Conservation (phyloP, 306 rosid genomes). For the Lotus japonicus region DNA sequence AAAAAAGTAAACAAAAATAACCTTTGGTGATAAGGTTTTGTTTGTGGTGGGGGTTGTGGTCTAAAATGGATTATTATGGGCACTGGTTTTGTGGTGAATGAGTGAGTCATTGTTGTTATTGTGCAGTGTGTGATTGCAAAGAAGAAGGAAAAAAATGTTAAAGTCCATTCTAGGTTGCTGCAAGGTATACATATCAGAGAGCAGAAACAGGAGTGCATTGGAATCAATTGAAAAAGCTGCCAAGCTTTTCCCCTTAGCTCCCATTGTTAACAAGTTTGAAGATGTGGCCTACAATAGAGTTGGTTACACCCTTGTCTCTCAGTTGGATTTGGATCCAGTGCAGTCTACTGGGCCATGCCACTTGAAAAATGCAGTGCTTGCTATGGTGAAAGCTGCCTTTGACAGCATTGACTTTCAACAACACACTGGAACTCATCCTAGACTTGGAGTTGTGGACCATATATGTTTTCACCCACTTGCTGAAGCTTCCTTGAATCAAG, state of each 20-base stretch:
- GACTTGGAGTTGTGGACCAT: constrained; percentile 87
- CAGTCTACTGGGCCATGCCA: constrained; percentile 30
- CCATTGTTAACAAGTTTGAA: constrained; percentile 67
- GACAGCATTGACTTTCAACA: constrained; percentile 49
- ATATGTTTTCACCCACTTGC: constrained; percentile 80
- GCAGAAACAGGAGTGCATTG: constrained; percentile 65
- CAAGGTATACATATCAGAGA: constrained; percentile 89
- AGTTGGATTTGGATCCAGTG: constrained; percentile 35
- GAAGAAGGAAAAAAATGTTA: constrained; percentile 32
- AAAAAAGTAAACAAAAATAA: not conserved
- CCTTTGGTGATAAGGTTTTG: constrained; percentile 25
- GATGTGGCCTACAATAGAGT: constrained; percentile 72
- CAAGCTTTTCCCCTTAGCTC: constrained; percentile 51
- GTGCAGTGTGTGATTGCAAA: not conserved
- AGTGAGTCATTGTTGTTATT: not conserved
- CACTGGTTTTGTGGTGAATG: not conserved
- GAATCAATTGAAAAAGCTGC: constrained; percentile 57
- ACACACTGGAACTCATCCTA: constrained; percentile 82
- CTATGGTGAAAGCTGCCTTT: constrained; percentile 80
- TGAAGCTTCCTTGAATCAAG: constrained; percentile 55
- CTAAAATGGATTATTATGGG: constrained; percentile 4
- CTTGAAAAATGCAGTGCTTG: constrained; percentile 54
- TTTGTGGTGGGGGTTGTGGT: constrained; percentile 15
- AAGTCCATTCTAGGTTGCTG: constrained; percentile 52
- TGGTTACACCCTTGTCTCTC: constrained; percentile 79